A percentile compares a stretch with the other conserved stretches of the same genome.
Evolutionary conservation across 78 protist genomes (phyloP).

Genomic region (Kipferlia bialata): DNA sequence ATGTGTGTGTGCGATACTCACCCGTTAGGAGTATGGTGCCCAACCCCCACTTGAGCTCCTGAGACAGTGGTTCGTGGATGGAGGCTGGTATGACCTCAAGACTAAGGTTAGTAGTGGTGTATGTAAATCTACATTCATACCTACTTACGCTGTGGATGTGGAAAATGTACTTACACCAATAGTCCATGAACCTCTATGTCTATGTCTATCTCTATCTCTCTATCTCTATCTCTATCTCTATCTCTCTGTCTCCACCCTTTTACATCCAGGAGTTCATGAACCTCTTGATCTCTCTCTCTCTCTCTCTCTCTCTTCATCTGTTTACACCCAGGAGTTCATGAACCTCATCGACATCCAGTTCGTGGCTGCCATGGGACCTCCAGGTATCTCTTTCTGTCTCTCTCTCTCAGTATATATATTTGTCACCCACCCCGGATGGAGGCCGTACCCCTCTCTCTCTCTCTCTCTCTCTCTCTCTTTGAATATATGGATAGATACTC

Average conservation of each 20-base stretch:
- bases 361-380: slow-evolving; percentile 66
- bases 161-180: slow-evolving; percentile 1
- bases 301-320: no score
- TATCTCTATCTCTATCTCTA: no score
- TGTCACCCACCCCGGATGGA: not conserved
- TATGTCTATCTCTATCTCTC: no score
- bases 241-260: no score
- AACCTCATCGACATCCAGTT: slow-evolving; percentile 44
- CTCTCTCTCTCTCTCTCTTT: not conserved
- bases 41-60: slow-evolving; percentile 79
- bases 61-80: slow-evolving; percentile 66
- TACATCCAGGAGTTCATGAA: slow-evolving; percentile 39
- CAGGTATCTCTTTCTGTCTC: slow-evolving; percentile 33
- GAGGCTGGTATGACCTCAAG: slow-evolving; percentile 53
- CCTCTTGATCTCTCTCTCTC: no score
- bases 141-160: not conserved
- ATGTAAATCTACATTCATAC: no score
- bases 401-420: no score
- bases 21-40: slow-evolving; percentile 55
- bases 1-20: no score
- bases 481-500: no score
- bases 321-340: slow-evolving; percentile 17
- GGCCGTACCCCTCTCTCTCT: not conserved
- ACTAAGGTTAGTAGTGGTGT: no score
- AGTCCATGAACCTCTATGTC: not conserved